These are phyloP conservation scores for Monosporascus sp. DNA, from an alignment of 2,329 filamentous ascomycete species.

Conservation along the genomic window DNA sequence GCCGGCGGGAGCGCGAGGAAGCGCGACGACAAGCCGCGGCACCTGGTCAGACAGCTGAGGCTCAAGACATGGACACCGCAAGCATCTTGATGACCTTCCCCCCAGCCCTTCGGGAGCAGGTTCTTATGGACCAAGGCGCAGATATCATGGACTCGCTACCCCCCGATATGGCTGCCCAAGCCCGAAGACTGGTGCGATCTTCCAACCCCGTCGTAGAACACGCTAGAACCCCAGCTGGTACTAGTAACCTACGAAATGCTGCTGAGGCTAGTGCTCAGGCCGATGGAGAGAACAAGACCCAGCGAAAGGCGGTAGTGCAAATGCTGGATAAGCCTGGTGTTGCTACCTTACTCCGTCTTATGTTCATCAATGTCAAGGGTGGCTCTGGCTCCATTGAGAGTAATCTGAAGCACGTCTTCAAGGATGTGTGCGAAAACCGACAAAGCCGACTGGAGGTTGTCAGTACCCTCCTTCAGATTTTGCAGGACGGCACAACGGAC, in stretches of 20 bases:
- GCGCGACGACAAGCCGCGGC: conserved; percentile 62
- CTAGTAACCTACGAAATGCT: conserved; percentile 18
- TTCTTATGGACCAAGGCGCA: conserved; percentile 87
- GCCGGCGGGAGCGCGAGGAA: conserved; percentile 80
- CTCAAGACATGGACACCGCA: conserved; percentile 79
- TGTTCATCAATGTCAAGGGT: conserved; percentile 87
- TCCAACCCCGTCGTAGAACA: conserved; percentile 23
- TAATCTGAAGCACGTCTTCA: conserved; percentile 80
- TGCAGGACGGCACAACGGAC: conserved; percentile 93
- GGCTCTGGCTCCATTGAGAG: conserved; percentile 80
- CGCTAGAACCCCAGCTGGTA: conserved; percentile 39
- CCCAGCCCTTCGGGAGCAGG: conserved; percentile 75
- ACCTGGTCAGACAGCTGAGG: conserved; percentile 45
- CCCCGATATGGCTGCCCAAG: conserved; percentile 80
- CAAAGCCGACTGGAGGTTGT: conserved; percentile 93
- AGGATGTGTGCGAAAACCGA: conserved; percentile 92
- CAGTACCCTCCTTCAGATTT: conserved; percentile 83
- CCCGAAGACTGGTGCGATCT: conserved; percentile 59
- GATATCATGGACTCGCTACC: conserved; percentile 80
- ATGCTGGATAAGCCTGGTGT: conserved; percentile 96
- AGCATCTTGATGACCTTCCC: conserved; percentile 90
- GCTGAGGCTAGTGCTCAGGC: conserved; percentile 20
- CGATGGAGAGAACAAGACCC: conserved; percentile 54
- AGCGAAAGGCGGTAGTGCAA: conserved; percentile 80
- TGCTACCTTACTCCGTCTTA: conserved; percentile 91